A percentile compares a stretch with the other conserved stretches of the same genome.
Evolutionary conservation across 2,329 filamentous ascomycete genomes (phyloP).

Genomic region (Xylariaceae sp.): DNA sequence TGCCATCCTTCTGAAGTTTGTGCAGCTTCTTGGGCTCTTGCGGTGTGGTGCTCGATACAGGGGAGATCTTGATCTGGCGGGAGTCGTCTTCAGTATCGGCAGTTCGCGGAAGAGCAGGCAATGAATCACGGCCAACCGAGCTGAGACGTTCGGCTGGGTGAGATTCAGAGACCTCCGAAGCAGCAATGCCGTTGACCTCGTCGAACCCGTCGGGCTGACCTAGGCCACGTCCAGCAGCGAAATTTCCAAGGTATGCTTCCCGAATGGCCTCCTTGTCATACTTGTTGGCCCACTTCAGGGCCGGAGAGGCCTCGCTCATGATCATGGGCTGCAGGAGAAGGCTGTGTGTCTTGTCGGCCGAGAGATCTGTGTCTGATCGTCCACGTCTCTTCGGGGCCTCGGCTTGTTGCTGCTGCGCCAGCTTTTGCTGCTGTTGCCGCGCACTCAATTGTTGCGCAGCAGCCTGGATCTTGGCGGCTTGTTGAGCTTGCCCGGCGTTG

Average conservation of each 20-base stretch:
- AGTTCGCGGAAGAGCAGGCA: constrained; percentile 37
- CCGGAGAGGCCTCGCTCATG: constrained; percentile 79
- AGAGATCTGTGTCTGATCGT: constrained; percentile 51
- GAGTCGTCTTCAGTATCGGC: constrained; percentile 32
- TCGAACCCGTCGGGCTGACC: constrained; percentile 43
- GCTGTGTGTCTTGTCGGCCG: constrained; percentile 75
- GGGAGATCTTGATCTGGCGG: constrained; percentile 37
- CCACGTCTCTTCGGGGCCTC: constrained; percentile 45
- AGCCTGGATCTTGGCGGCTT: constrained; percentile 86
- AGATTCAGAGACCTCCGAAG: constrained; percentile 36
- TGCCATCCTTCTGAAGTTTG: constrained; percentile 52
- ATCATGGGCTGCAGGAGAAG: constrained; percentile 80
- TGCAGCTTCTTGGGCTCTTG: constrained; percentile 45
- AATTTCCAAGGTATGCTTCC: constrained; percentile 76
- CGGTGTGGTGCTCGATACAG: constrained; percentile 36
- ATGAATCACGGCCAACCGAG: constrained; percentile 33
- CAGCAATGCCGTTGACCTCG: constrained; percentile 34
- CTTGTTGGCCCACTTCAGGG: constrained; percentile 94
- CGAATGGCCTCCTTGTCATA: constrained; percentile 88
- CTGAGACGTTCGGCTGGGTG: constrained; percentile 36
- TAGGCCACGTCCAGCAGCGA: constrained; percentile 63
- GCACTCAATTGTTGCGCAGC: constrained; percentile 80
- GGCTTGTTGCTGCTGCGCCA: constrained; percentile 40
- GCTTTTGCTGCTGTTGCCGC: constrained; percentile 53
- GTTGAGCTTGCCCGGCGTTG: constrained; percentile 46